Conservation (phyloP, 2,329 filamentous ascomycete species). For the Epichloe amarillans region DNA sequence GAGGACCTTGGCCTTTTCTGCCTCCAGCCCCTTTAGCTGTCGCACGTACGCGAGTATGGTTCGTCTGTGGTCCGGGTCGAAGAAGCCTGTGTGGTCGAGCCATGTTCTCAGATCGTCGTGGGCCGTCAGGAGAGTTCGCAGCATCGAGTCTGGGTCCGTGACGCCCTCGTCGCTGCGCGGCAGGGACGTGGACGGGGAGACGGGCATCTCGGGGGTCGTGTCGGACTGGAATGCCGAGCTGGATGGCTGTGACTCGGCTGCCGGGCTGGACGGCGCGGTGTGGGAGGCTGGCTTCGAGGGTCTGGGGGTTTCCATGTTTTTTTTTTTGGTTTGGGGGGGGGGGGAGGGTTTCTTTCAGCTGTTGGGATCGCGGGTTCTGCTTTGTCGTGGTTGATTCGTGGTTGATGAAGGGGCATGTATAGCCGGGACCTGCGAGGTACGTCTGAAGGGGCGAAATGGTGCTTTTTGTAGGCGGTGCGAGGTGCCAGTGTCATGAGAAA, state of each 20-base stretch:
- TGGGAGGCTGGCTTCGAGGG: neutral
- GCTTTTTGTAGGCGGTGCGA: no score
- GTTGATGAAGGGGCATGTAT: no score
- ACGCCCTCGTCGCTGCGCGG: neutral
- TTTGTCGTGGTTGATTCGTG: neutral
- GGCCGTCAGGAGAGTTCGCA: neutral
- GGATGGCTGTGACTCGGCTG: neutral
- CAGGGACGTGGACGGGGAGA: neutral
- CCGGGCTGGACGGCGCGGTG: neutral
- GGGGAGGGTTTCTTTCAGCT: no score
- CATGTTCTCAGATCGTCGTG: conserved; percentile 12
- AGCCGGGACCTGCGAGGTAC: no score
- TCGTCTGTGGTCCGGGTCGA: conserved; percentile 9
- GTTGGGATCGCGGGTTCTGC: neutral
- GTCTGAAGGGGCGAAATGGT: no score
- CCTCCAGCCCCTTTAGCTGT: conserved; percentile 10
- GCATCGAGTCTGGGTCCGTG: neutral
- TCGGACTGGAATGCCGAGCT: neutral
- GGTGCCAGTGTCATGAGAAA: no score
- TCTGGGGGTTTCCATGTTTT: neutral
- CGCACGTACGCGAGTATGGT: conserved; percentile 8
- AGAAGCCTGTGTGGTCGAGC: conserved; percentile 15
- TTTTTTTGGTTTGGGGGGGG: no score
- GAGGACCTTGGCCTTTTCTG: conserved; percentile 10
- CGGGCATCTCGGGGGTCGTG: neutral